Percentiles rank a stretch among this genome's conserved stretches.
Evolutionary conservation across 768 basidiomycete species (phyloP).

Genomic region (Russula lepida): DNA sequence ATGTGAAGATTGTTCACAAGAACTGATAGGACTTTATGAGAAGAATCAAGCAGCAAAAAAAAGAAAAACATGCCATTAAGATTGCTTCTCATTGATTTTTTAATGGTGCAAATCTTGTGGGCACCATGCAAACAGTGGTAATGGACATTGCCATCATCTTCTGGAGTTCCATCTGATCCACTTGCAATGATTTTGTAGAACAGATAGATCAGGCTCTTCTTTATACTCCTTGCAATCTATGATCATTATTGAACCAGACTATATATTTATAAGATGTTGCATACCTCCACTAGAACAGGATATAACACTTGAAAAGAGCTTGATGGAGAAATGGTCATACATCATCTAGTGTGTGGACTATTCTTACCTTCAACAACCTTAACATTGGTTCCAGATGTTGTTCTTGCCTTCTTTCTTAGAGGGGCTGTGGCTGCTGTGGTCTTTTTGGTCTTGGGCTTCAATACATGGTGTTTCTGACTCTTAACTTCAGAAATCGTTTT

Average conservation of each 20-base stretch:
- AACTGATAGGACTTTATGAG: background rate
- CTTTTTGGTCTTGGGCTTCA: background rate
- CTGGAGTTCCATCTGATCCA: background rate
- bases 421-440: background rate
- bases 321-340: background rate
- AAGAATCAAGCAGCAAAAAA: background rate
- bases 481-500: background rate
- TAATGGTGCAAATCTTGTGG: background rate
- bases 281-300: background rate
- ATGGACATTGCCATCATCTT: background rate
- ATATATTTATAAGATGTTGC: background rate
- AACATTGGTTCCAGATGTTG: background rate
- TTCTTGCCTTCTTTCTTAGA: background rate
- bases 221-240: background rate
- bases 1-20: background rate
- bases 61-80: background rate
- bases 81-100: background rate
- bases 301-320: background rate
- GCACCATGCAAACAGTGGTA: background rate
- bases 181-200: background rate
- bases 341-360: background rate
- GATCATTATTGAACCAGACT: background rate
- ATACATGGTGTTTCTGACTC: too few species aligned
- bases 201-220: background rate
- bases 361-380: background rate